phyloP scores from a whole-genome alignment of 75 land plant species.

The Cryptomeria japonica region DNA sequence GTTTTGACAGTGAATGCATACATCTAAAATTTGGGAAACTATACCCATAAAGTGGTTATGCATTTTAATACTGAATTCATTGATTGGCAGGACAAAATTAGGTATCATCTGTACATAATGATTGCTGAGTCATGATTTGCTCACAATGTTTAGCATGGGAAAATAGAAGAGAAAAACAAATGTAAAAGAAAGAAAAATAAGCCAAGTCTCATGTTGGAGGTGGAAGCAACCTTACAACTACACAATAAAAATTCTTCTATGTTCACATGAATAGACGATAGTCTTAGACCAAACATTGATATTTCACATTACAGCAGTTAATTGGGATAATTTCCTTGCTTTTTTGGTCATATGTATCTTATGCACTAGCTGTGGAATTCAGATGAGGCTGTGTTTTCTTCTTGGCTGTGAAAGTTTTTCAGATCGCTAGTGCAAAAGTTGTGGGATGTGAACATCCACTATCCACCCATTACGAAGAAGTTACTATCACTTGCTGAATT shows the following conservation, averaged over 20 bases:
- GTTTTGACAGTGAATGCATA: not conserved
- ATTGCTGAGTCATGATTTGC: not conserved
- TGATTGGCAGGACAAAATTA: not conserved
- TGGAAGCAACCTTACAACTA: not conserved
- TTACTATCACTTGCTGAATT: not conserved
- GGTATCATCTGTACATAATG: not conserved
- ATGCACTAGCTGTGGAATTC: not conserved
- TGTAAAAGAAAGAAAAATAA: not conserved
- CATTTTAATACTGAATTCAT: not conserved
- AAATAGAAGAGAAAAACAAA: not conserved
- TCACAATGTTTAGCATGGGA: not conserved
- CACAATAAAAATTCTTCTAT: not conserved
- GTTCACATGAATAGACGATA: not conserved
- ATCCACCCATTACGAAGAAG: not conserved
- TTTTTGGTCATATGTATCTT: not conserved
- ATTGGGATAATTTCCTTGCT: not conserved
- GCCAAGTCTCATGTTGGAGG: not conserved
- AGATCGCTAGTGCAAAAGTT: not conserved
- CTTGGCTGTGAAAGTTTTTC: not conserved
- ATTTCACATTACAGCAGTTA: not conserved
- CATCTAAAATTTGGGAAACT: not conserved
- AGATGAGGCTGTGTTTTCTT: not conserved
- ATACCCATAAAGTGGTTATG: not conserved
- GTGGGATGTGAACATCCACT: not conserved
- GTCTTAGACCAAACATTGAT: not conserved